These are phyloP conservation scores for Naegleria fowleri DNA, from an alignment of 208 protist species.

Conservation along the genomic window DNA sequence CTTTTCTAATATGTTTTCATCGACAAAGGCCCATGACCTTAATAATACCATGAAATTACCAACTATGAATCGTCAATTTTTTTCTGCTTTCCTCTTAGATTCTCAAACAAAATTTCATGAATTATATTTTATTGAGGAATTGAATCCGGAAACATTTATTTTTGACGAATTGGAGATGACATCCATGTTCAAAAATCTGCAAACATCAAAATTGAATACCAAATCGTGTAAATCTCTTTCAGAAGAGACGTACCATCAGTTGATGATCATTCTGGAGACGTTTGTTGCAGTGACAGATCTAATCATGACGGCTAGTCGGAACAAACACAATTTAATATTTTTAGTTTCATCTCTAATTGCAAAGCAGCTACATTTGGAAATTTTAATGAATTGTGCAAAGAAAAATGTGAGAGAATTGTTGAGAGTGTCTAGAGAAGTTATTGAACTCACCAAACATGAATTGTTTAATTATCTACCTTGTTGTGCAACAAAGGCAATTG, in stretches of 20 bases:
- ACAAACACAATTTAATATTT: background rate
- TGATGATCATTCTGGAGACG: background rate
- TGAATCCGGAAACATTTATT: background rate
- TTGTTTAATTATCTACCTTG: background rate
- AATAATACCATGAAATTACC: background rate
- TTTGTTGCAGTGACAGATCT: background rate
- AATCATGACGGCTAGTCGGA: background rate
- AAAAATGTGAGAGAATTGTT: background rate
- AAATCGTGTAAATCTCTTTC: background rate
- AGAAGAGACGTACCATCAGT: background rate
- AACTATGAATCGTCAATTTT: background rate
- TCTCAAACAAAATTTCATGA: background rate
- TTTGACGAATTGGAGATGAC: background rate
- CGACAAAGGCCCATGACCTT: background rate
- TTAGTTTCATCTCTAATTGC: too few relatives aligned
- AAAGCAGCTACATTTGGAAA: background rate
- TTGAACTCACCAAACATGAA: background rate
- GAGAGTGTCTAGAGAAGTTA: background rate
- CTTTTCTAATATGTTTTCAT: background rate
- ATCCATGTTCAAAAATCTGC: background rate
- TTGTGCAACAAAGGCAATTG: background rate
- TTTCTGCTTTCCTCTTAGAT: background rate
- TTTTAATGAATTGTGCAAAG: background rate
- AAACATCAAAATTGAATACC: background rate
- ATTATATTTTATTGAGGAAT: background rate